Conservation (phyloP, 2,329 filamentous ascomycete genomes). For the Colletotrichum plurivorum region DNA sequence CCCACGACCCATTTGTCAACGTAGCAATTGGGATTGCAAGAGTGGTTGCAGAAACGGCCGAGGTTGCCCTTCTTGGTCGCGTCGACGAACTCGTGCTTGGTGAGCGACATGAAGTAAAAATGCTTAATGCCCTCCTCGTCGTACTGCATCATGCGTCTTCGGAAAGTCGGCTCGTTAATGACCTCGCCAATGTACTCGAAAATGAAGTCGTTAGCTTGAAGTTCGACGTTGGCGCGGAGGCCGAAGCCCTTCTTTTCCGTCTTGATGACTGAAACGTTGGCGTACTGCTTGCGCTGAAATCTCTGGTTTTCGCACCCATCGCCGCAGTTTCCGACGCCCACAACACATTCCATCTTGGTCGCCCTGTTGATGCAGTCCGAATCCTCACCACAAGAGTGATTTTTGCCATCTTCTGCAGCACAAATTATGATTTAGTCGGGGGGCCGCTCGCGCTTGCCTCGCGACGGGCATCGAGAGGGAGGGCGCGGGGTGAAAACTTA, state of each 20-base stretch:
- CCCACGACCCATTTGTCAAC: conserved; percentile 99
- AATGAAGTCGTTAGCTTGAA: conserved; percentile 90
- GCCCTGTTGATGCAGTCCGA: conserved; percentile 99
- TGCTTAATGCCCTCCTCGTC: conserved; percentile 98
- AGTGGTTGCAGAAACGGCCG: conserved; percentile 98
- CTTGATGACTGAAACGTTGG: conserved; percentile 93
- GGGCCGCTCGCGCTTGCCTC: conserved; percentile 37
- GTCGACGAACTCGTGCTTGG: conserved; percentile 96
- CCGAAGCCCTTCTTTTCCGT: conserved; percentile 98
- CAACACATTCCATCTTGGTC: conserved; percentile 96
- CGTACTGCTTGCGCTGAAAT: conserved; percentile 92
- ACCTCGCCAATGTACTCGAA: conserved; percentile 99
- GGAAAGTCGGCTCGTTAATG: conserved; percentile 92
- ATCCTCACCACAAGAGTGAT: conserved; percentile 93
- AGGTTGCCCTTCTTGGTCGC: conserved; percentile 97
- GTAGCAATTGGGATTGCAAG: conserved; percentile 98
- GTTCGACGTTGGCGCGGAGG: conserved; percentile 82
- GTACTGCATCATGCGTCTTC: conserved; percentile 91
- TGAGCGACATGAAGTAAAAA: conserved; percentile 99
- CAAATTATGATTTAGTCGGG: conserved; percentile 33
- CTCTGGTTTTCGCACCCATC: conserved; percentile 92
- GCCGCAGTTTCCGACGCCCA: conserved; percentile 86
- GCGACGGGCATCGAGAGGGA: conserved; percentile 34
- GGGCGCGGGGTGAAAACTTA: conserved; percentile 67
- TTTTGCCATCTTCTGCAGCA: conserved; percentile 70